These are phyloP conservation scores for Hypoxylon sp. DNA, from an alignment of 2,329 filamentous ascomycete genomes.

Conservation along the genomic window DNA sequence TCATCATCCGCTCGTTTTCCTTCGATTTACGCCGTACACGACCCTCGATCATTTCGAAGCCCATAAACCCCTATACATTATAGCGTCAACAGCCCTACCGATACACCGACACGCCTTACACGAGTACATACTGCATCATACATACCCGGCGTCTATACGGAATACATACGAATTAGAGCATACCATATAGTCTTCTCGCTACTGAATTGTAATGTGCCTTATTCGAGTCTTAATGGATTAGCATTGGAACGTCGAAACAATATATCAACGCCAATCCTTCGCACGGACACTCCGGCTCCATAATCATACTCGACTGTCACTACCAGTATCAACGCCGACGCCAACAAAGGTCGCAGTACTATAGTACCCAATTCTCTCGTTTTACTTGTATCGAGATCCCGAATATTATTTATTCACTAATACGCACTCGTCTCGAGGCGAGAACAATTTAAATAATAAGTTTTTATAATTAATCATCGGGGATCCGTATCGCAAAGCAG, in stretches of 20 bases:
- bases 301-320: slow-evolving; percentile 4
- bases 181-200: slow-evolving; percentile 20
- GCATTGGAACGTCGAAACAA: slow-evolving; percentile 32
- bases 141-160: slow-evolving; percentile 5
- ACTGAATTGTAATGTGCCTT: slow-evolving; percentile 35
- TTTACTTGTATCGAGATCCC: slow-evolving; percentile 6
- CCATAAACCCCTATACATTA: slow-evolving; percentile 12
- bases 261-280: slow-evolving; percentile 14
- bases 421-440: slow-evolving; percentile 15
- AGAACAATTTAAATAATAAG: slow-evolving; percentile 21
- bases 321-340: slow-evolving; percentile 6
- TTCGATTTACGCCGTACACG: slow-evolving; percentile 19
- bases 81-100: slow-evolving; percentile 11
- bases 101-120: background rate
- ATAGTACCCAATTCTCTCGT: slow-evolving; percentile 14
- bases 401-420: slow-evolving; percentile 22
- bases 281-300: slow-evolving; percentile 2
- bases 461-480: slow-evolving; percentile 27
- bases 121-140: slow-evolving; percentile 13
- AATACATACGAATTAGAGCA: slow-evolving; percentile 8
- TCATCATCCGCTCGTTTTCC: slow-evolving; percentile 26
- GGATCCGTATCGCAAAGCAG: slow-evolving; percentile 23
- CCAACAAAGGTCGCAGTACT: slow-evolving; percentile 2
- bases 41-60: slow-evolving; percentile 17
- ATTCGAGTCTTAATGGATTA: slow-evolving; percentile 25